phyloP scores from a whole-genome alignment of 2,329 filamentous ascomycete species.

The Fusarium vanettenii region DNA sequence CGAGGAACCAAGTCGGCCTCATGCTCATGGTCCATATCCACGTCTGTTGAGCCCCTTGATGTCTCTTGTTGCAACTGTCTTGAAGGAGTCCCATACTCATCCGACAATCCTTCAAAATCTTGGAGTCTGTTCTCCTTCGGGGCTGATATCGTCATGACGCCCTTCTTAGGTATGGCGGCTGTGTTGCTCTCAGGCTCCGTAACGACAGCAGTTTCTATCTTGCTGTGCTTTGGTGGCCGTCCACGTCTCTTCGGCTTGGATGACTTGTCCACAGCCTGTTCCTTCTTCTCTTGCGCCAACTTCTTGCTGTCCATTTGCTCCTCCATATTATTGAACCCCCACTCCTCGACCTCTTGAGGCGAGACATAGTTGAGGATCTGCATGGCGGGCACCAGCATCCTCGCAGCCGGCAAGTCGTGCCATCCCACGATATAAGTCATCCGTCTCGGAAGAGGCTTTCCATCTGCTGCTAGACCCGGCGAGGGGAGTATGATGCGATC shows the following conservation, averaged over 20 bases:
- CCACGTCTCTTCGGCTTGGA: constrained; percentile 38
- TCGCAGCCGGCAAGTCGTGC: constrained; percentile 62
- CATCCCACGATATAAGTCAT: constrained; percentile 68
- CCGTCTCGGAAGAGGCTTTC: constrained; percentile 53
- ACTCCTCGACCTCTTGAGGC: constrained; percentile 65
- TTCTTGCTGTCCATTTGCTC: constrained; percentile 57
- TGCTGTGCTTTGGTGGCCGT: constrained; percentile 46
- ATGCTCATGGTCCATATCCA: constrained; percentile 8
- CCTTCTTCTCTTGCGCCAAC: constrained; percentile 30
- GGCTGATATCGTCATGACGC: constrained; percentile 51
- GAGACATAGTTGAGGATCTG: constrained; percentile 69
- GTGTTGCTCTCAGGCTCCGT: constrained; percentile 41
- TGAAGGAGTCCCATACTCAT: constrained; percentile 45
- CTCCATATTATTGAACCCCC: constrained; percentile 60
- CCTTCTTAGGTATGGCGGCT: constrained; percentile 42
- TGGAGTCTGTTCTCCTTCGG: constrained; percentile 48
- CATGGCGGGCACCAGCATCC: constrained; percentile 59
- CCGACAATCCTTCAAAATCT: constrained; percentile 47
- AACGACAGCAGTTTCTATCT: constrained; percentile 48
- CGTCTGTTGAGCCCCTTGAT: constrained; percentile 1
- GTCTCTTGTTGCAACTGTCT: constrained; percentile 44
- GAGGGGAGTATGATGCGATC: constrained; percentile 62
- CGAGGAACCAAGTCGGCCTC: not conserved
- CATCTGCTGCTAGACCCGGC: constrained; percentile 46
- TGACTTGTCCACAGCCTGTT: constrained; percentile 37